Evolutionary conservation across 2,329 filamentous ascomycete species (phyloP), one percentile per base, ranked within the genome.

Genomic region (Lasiodiplodia citricola): DNA sequence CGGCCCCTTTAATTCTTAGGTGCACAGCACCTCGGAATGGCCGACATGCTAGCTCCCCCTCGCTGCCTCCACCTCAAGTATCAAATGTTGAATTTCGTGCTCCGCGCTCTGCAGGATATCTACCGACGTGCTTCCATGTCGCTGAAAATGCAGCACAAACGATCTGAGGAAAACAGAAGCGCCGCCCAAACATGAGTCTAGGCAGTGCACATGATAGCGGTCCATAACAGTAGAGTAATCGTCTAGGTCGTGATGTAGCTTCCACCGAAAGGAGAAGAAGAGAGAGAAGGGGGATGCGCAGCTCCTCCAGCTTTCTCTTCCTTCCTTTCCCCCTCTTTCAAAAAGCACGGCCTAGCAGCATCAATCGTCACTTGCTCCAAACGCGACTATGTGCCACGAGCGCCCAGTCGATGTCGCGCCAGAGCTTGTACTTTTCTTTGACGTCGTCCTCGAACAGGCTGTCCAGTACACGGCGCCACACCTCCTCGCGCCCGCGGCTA

Each of bases 381-480:
- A 64, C 60, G 41, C 60, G 60, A 25, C 65, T 67, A 23, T 67
- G 65, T 21, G 65, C 55, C n/a, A 67, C 65, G 23, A 67, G 54
- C 25, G 65, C 65, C 65, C 65, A 67, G n/a, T 67, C 65, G 13
- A 67, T 67, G 35, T 67, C 65, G 28, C 65, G 54, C 65, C 65
- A 67, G n/a, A 67, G 65, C 16, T 50, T 57, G 44, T 58, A 67
- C 65, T 67, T 67, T 14, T 58, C 41, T 16, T 55, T 44, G 38
- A 60, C 28, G 4, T 58, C 41, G 28, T 55, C 54, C n/a, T 50
- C 54, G 25, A 67, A 67, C 28, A 67, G 25, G n/a, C 13, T 23
- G 25, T 67, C 65, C 37, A 67, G 65, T 5, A 31, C 65, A 6
- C 44, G 41, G 14, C 65, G 65, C 54, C 54, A 60, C 28, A 37